phyloP scores from a whole-genome alignment of 1,284 basidiomycete genomes.

The Clitocybe nebularis region DNA sequence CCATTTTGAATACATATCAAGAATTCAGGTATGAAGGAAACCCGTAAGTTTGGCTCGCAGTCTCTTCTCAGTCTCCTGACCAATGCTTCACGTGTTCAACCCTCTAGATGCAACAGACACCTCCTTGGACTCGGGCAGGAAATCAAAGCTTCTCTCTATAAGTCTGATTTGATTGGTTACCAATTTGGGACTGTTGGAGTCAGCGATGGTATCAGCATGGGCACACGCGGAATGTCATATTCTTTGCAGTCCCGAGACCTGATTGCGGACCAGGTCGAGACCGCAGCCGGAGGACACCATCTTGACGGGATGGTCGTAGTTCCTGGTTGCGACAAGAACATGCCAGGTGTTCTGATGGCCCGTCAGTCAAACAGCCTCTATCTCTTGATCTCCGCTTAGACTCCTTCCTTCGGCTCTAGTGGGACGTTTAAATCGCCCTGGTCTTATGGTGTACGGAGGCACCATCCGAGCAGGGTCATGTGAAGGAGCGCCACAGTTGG shows the following conservation, averaged over 20 bases:
- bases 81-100: slow-evolving; percentile 5
- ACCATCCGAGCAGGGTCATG: slow-evolving; percentile 90
- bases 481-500: slow-evolving; percentile 74
- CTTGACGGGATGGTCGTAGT: slow-evolving; percentile 97
- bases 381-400: slow-evolving; percentile 16
- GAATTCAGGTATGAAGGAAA: slow-evolving; percentile 81
- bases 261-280: slow-evolving; percentile 96
- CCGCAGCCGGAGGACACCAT: slow-evolving; percentile 95
- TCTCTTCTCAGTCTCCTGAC: slow-evolving; percentile 3
- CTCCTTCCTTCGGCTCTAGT: slow-evolving; percentile 42
- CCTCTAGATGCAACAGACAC: slow-evolving; percentile 90
- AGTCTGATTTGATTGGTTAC: slow-evolving; percentile 84
- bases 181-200: slow-evolving; percentile 98
- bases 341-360: slow-evolving; percentile 94
- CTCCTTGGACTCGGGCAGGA: slow-evolving; percentile 85
- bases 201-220: slow-evolving; percentile 98
- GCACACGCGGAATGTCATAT: slow-evolving; percentile 89
- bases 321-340: slow-evolving; percentile 97
- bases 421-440: slow-evolving; percentile 90
- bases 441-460: slow-evolving; percentile 96
- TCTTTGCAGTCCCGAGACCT: slow-evolving; percentile 95
- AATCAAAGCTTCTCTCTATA: slow-evolving; percentile 77
- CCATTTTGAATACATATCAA: slow-evolving; percentile 10
- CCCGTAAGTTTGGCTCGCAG: slow-evolving; percentile 51
- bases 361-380: slow-evolving; percentile 52